Percentiles rank a stretch among this genome's conserved stretches.
These are phyloP conservation scores for Protostelium mycophagum DNA, from an alignment of 78 protist genomes.

Conservation along the genomic window DNA sequence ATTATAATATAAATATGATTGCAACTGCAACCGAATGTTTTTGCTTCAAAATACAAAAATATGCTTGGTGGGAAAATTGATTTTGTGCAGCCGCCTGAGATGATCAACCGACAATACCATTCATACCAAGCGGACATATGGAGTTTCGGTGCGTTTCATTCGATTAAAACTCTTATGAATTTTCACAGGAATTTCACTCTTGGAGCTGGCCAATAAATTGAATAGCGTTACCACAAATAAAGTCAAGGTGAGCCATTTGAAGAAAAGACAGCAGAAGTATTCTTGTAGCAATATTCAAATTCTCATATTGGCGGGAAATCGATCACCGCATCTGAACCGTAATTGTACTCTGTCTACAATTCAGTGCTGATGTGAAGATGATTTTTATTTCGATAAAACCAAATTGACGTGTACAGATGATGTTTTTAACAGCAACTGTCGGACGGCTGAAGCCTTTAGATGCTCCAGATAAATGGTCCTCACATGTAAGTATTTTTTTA, in stretches of 20 bases:
- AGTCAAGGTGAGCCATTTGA: constrained; percentile 13
- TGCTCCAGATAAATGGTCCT: constrained; percentile 31
- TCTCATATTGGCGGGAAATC: too few relatives aligned
- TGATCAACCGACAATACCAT: constrained; percentile 43
- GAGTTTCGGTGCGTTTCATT: constrained; percentile 19
- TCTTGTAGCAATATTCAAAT: too few relatives aligned
- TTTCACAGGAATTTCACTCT: constrained; percentile 9
- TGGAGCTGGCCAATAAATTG: constrained; percentile 40
- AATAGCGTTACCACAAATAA: background rate
- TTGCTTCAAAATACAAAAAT: too few relatives aligned
- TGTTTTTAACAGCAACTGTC: constrained; percentile 64
- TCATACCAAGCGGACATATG: constrained; percentile 41
- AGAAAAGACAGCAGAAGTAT: background rate
- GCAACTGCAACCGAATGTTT: too few relatives aligned
- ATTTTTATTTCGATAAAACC: too few relatives aligned
- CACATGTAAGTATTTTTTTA: too few relatives aligned
- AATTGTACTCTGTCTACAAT: too few relatives aligned
- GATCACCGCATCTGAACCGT: too few relatives aligned
- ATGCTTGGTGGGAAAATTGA: background rate
- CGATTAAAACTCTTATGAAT: background rate
- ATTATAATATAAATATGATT: too few relatives aligned
- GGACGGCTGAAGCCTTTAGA: constrained; percentile 59
- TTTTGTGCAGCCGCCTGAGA: constrained; percentile 41
- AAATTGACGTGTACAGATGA: constrained; percentile 25
- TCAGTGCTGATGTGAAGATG: too few relatives aligned